Base-by-base conservation (phyloP, 768 basidiomycete genomes). In the Mycena capillaripes region DNA sequence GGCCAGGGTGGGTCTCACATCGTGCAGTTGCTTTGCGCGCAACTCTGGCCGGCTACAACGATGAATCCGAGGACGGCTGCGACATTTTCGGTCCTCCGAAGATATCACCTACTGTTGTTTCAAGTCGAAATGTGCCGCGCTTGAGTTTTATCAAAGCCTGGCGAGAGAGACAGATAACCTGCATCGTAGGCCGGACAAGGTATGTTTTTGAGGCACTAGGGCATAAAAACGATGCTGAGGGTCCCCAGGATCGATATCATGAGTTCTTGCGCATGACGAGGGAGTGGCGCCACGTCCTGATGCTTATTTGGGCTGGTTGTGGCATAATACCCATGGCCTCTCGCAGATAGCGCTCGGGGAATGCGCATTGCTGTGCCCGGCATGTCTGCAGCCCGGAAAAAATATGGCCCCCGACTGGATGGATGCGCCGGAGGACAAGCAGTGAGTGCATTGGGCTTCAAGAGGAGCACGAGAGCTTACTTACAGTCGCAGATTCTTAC, bases 131-230 rank as follows among this genome's bases (percentile, higher is more conserved):
- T 36, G 32, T 23, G 19, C 55, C 6, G 55, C 55, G 17, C 34
- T 57, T 2, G 55, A 57, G 29, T 57, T 60, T 19, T 60, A 60
- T 44, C 58, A 42, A 17, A 60, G 58, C 16, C 42, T 60, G 38
- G 58, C 58, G 10, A 21, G 55, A 23, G 55, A 57, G 27, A 34
- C 55, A 4, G 55, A 57, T 23, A 57, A 57, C 17, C 32, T 36
- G 32, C 55, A 36, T 16, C 32, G 36, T 34, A 55, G 32, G 19
- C 29, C 19, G 11, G 53, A 55, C 19, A 55, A 55, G 53, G 53
- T 55, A 11, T 29, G 42, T 17, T n/a, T n/a, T n/a, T n/a, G 2
- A 2, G 1, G 19, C 53, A 17, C 12, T 32, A 32, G 10, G 19
- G 5, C 16, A 32, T 55, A 2, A 4, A 8, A 52, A 16, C n/a